These are phyloP conservation scores for Inga laurina DNA, from an alignment of 306 rosid species.

Conservation along the genomic window DNA sequence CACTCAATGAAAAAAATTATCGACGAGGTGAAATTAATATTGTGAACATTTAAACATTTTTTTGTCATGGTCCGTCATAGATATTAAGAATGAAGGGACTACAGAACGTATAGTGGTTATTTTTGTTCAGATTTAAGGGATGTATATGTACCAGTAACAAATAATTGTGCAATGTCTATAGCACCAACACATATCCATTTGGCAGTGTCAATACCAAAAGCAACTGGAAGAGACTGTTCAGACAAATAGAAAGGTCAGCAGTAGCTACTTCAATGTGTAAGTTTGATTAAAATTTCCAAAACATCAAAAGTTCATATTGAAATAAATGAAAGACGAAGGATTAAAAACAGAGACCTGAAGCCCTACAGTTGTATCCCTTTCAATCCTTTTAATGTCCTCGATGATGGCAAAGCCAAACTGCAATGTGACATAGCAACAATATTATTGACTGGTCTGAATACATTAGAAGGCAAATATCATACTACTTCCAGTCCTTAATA, in stretches of 20 bases:
- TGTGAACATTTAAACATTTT: not conserved
- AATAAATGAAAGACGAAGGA: not conserved
- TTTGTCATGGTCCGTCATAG: not conserved
- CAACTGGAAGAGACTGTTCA: slow-evolving; percentile 6
- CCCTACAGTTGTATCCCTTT: slow-evolving; percentile 71
- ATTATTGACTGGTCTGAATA: not conserved
- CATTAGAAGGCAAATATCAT: not conserved
- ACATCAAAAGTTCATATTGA: not conserved
- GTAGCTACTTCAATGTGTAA: not conserved
- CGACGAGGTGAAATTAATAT: not conserved
- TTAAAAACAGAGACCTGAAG: slow-evolving; percentile 65
- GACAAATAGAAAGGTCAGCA: not conserved
- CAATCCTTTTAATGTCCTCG: slow-evolving; percentile 55
- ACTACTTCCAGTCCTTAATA: not conserved
- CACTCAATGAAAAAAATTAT: not conserved
- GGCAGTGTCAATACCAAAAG: not conserved
- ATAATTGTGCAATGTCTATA: not conserved
- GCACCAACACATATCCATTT: not conserved
- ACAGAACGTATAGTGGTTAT: not conserved
- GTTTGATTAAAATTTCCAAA: not conserved
- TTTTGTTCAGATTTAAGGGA: not conserved
- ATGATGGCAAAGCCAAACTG: slow-evolving; percentile 96
- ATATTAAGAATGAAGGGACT: not conserved
- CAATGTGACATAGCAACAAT: slow-evolving; percentile 29
- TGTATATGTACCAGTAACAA: not conserved